Conservation (phyloP, 2,329 filamentous ascomycete species). For the Ceratocystis diversiconidia region DNA sequence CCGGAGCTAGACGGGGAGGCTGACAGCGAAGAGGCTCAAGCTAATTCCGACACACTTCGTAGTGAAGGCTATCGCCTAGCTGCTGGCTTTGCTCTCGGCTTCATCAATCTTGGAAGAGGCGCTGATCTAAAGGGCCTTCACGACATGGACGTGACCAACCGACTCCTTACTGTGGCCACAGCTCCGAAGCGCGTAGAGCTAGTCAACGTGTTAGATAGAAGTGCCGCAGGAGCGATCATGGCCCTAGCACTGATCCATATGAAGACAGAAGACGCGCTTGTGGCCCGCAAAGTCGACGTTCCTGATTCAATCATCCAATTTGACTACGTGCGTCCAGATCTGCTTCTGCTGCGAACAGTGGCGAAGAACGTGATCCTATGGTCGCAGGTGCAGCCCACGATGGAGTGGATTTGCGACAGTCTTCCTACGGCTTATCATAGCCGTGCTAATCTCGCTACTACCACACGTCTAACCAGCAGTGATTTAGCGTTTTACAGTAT, state of each 20-base stretch:
- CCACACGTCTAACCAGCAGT: constrained; percentile 47
- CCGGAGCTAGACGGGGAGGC: neutral
- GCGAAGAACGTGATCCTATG: constrained; percentile 88
- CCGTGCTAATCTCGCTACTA: constrained; percentile 37
- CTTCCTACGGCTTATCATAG: constrained; percentile 56
- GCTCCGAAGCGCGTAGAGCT: constrained; percentile 81
- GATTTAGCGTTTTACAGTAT: constrained; percentile 92
- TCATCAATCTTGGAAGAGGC: constrained; percentile 89
- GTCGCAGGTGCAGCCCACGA: constrained; percentile 61
- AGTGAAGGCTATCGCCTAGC: constrained; percentile 95
- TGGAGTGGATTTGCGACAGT: constrained; percentile 61
- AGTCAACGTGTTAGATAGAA: constrained; percentile 84
- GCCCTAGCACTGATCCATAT: constrained; percentile 87
- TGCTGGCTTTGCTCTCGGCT: constrained; percentile 80
- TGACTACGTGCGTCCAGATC: constrained; percentile 87
- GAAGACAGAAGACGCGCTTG: constrained; percentile 79
- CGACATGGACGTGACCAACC: constrained; percentile 85
- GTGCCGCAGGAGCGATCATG: constrained; percentile 83
- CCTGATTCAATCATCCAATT: constrained; percentile 84
- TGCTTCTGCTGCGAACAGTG: constrained; percentile 77
- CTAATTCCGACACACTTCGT: constrained; percentile 72
- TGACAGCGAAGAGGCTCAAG: constrained; percentile 42
- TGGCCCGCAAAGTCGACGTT: constrained; percentile 85
- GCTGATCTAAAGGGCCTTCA: constrained; percentile 76
- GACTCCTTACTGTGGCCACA: constrained; percentile 71